phyloP scores from a whole-genome alignment of 176 grass and related monocot species.

The Oryza longistaminata region DNA sequence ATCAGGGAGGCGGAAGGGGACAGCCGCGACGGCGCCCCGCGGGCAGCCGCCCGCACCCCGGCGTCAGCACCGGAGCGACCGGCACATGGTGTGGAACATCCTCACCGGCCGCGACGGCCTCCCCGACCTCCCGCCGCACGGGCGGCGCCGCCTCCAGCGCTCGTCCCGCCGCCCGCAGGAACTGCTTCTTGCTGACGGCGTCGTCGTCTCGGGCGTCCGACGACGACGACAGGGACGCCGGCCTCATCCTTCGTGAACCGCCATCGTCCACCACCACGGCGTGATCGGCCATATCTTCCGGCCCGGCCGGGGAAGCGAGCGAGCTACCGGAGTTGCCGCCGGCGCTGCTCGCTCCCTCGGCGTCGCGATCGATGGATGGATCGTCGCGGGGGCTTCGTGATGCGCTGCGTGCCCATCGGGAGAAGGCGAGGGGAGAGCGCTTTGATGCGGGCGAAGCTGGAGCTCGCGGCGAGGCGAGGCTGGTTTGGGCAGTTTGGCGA shows the following conservation, averaged over 20 bases:
- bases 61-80: conserved; percentile 53
- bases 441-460: conserved; percentile 16
- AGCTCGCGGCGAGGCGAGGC: neutral
- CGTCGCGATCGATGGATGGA: neutral
- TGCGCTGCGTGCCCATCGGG: conserved; percentile 33
- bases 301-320: conserved; percentile 16
- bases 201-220: neutral
- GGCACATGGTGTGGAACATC: conserved; percentile 48
- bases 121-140: neutral
- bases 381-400: neutral
- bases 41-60: conserved; percentile 38
- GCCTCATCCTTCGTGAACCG: neutral
- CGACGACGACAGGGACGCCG: conserved; percentile 15
- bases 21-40: neutral
- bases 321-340: conserved; percentile 27
- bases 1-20: conserved; percentile 28
- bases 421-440: conserved; percentile 11
- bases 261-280: neutral
- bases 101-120: conserved; percentile 38
- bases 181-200: neutral
- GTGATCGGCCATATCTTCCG: conserved; percentile 28
- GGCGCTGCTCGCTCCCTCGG: conserved; percentile 28
- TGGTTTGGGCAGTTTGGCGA: conserved; percentile 22
- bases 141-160: conserved; percentile 51
- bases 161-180: neutral